Base-by-base conservation (phyloP, 2,329 filamentous ascomycete species). In the Paramyrothecium roridum region DNA sequence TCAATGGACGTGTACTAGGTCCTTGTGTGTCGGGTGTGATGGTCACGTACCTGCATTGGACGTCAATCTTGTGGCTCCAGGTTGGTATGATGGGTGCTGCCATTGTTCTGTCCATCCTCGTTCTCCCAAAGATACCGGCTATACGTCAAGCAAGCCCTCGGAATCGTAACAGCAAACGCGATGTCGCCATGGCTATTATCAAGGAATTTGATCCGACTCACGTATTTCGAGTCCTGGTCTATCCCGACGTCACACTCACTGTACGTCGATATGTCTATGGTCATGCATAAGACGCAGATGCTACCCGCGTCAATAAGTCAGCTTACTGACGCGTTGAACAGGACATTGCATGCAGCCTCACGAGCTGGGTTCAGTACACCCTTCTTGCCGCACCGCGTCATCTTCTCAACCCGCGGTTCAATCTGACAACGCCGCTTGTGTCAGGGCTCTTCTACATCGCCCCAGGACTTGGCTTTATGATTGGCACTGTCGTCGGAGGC, bases 401-500 rank as follows among this genome's bases (percentile, higher is more conserved):
- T 22, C 30, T 51, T 17, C 49, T 51, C 3, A 51, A 51, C 30
- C 49, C 49, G 4, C 26, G 49, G 8, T 51, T 51, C 49, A 19
- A 51, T 20, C 49, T 51, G 26, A 40, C 12, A 7, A 51, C 49
- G 12, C 49, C 49, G 10, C 26, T 51, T 12, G 30, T 51, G 11
- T 51, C 49, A 4, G 49, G 49, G 3, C 49, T 51, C 2, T 51
- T 51, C 49, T 51, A 51, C 33, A 37, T 51, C n/a, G 49, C 49
- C 2, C 49, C 49, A 19, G 49, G 49, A 26, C 2, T 37, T 19
- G 49, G 49, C 30, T 40, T 37, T 10, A 51, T 51, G 13, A 16
- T 51, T n/a, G 49, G 49, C 49, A 40, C 49, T 13, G 12, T 51
- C 30, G 16, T 51, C 3, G 49, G 49, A n/a, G 49, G 49, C n/a